Conservation (phyloP, 1,284 basidiomycete species). For the Trametes versicolor region DNA sequence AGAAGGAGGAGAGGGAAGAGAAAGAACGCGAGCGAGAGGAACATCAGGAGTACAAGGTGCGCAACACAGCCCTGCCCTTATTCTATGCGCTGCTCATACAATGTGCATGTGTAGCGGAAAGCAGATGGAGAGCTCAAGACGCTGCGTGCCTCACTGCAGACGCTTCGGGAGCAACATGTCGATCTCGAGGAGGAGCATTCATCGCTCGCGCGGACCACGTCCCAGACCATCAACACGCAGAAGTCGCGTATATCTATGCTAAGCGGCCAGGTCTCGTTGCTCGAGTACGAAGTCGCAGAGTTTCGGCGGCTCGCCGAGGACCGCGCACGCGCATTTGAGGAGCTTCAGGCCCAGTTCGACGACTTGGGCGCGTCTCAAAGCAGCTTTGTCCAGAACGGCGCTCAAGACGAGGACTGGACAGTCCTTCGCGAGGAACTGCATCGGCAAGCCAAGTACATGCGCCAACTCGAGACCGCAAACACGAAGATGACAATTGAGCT, state of each 20-base stretch:
- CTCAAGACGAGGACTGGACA: slow-evolving; percentile 60
- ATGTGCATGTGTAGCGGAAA: slow-evolving; percentile 35
- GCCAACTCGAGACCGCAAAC: slow-evolving; percentile 72
- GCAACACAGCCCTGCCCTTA: slow-evolving; percentile 31
- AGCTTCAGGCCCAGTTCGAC: slow-evolving; percentile 59
- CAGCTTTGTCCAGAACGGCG: slow-evolving; percentile 37
- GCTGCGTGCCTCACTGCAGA: slow-evolving; percentile 55
- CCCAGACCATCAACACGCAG: slow-evolving; percentile 57
- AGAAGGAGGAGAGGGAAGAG: slow-evolving; percentile 66
- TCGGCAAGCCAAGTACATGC: slow-evolving; percentile 68
- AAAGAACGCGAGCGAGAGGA: slow-evolving; percentile 63
- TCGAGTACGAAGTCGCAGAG: slow-evolving; percentile 57
- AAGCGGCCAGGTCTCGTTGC: slow-evolving; percentile 51
- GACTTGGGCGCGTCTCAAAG: slow-evolving; percentile 46
- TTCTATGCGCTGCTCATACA: neutral
- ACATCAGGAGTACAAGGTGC: slow-evolving; percentile 63
- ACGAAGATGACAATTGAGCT: slow-evolving; percentile 65
- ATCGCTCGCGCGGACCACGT: slow-evolving; percentile 53
- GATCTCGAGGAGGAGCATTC: slow-evolving; percentile 65
- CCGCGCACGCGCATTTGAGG: slow-evolving; percentile 51
- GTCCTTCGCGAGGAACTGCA: slow-evolving; percentile 71
- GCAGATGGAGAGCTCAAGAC: slow-evolving; percentile 57
- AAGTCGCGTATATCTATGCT: slow-evolving; percentile 59
- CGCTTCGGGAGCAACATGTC: slow-evolving; percentile 62
- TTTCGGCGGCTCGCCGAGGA: slow-evolving; percentile 53